Evolutionary conservation across 768 basidiomycete species (phyloP).

Genomic region (Mycena vitilis): DNA sequence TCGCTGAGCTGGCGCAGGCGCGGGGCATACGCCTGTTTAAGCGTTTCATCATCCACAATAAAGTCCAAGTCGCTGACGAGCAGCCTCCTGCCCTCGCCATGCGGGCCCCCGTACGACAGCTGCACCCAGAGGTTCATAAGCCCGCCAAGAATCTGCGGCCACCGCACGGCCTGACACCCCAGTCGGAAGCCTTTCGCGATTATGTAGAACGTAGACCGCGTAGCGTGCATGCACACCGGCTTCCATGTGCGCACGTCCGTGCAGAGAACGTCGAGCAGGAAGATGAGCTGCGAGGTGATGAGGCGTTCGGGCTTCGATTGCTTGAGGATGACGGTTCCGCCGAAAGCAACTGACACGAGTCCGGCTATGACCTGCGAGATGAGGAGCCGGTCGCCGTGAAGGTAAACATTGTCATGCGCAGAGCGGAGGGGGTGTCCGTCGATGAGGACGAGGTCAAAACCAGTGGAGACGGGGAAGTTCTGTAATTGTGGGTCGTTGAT

Average conservation of each 20-base stretch:
- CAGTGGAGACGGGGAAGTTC: slow-evolving; percentile 30
- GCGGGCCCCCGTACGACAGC: slow-evolving; percentile 38
- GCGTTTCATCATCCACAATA: slow-evolving; percentile 36
- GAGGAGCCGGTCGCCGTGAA: slow-evolving; percentile 41
- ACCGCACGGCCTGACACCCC: slow-evolving; percentile 25
- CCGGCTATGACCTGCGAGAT: slow-evolving; percentile 47
- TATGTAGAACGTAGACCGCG: slow-evolving; percentile 46
- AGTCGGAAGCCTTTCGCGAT: slow-evolving; percentile 43
- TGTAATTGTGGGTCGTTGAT: slow-evolving; percentile 34
- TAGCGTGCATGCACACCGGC: slow-evolving; percentile 44
- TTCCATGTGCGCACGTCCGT: slow-evolving; percentile 41
- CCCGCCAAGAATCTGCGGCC: slow-evolving; percentile 29
- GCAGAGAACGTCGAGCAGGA: slow-evolving; percentile 44
- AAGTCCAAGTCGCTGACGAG: slow-evolving; percentile 44
- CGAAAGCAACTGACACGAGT: slow-evolving; percentile 37
- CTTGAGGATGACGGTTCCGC: slow-evolving; percentile 47
- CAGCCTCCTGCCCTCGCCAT: slow-evolving; percentile 36
- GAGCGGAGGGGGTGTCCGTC: slow-evolving; percentile 49
- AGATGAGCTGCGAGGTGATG: slow-evolving; percentile 44
- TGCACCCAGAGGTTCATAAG: slow-evolving; percentile 44
- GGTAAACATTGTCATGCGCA: slow-evolving; percentile 19
- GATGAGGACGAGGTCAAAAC: slow-evolving; percentile 46
- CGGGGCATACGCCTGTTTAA: slow-evolving; percentile 38
- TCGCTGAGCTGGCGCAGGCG: slow-evolving; percentile 41
- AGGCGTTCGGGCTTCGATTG: slow-evolving; percentile 44